A percentile compares a stretch with the other conserved stretches of the same genome.
phyloP scores from a whole-genome alignment of 2,329 filamentous ascomycete genomes.

The Epichloe gansuensis region DNA sequence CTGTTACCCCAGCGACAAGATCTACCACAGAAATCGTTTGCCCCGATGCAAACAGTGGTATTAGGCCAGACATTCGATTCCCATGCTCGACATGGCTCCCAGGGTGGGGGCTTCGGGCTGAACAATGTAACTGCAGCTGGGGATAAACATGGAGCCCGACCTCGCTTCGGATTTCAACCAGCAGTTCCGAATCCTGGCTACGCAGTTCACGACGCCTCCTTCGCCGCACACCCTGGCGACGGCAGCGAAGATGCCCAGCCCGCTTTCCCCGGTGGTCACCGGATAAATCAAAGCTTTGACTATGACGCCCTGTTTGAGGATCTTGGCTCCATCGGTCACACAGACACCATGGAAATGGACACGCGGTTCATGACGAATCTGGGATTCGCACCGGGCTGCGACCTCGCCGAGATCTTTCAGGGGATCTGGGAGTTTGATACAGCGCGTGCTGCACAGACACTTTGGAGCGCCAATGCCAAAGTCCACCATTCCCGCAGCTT shows the following conservation, averaged over 20 bases:
- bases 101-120: background rate
- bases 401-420: slow-evolving; percentile 40
- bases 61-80: background rate
- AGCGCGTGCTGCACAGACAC: too few relatives aligned
- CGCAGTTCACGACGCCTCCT: background rate
- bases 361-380: slow-evolving; percentile 56
- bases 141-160: background rate
- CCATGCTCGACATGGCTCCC: background rate
- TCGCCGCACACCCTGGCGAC: background rate
- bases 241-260: background rate
- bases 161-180: background rate
- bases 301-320: slow-evolving; percentile 42
- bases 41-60: background rate
- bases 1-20: background rate
- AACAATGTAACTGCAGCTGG: background rate
- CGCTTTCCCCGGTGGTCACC: background rate
- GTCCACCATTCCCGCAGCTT: too few relatives aligned
- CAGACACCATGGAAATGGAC: slow-evolving; percentile 39
- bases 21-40: background rate
- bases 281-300: slow-evolving; percentile 22
- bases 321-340: slow-evolving; percentile 37
- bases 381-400: slow-evolving; percentile 50
- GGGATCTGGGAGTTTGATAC: slow-evolving; percentile 24
- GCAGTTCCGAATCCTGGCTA: background rate
- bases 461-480: too few relatives aligned